These are phyloP conservation scores for Suhomyces chickasaworum DNA, from an alignment of 1,139 yeast species.

Conservation along the genomic window DNA sequence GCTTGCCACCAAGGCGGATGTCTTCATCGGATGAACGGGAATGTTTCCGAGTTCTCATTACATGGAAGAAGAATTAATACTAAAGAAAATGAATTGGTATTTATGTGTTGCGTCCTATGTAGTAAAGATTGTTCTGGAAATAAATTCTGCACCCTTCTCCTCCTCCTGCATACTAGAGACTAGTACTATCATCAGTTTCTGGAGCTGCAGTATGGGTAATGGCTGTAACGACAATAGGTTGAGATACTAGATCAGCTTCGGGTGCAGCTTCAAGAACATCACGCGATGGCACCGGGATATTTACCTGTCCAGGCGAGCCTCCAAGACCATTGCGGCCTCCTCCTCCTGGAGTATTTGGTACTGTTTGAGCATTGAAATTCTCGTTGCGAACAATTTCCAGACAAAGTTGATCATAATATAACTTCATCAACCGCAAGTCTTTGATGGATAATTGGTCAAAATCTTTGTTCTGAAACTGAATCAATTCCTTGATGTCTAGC, in stretches of 20 bases:
- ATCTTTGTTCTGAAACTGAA: conserved; percentile 36
- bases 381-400: conserved; percentile 14
- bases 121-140: conserved; percentile 19
- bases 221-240: background rate
- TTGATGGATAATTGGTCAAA: conserved; percentile 41
- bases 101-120: conserved; percentile 1
- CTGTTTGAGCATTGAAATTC: background rate
- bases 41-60: conserved; percentile 17
- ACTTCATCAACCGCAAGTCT: conserved; percentile 38
- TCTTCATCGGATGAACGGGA: conserved; percentile 20
- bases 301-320: background rate
- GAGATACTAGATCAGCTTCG: background rate
- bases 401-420: conserved; percentile 44
- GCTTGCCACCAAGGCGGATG: conserved; percentile 20
- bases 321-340: background rate
- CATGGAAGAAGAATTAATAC: background rate
- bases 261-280: background rate
- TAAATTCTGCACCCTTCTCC: background rate
- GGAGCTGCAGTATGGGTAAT: background rate
- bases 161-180: conserved; percentile 15
- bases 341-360: conserved; percentile 3
- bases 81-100: background rate
- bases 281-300: background rate
- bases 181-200: conserved; percentile 6
- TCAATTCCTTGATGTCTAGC: conserved; percentile 26